Base-by-base conservation (phyloP, 1,284 basidiomycete species). In the Trichosporon sp. region DNA sequence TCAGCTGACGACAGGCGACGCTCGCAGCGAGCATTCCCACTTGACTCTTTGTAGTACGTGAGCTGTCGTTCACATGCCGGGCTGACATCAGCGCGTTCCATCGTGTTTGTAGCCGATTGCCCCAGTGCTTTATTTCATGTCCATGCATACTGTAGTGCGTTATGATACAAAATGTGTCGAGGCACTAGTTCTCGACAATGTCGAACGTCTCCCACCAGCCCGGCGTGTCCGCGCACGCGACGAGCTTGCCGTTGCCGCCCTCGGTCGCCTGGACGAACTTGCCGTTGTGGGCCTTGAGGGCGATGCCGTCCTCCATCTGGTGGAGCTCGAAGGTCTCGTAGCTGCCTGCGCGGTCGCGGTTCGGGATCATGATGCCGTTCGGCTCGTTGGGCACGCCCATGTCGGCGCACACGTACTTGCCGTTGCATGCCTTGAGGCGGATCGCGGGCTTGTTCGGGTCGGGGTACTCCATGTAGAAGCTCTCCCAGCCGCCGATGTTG, bases 131-230 rank as follows among this genome's bases (percentile, higher is more conserved):
- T 51, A 51, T 9, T 51, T 51, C 47, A 25, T 51, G 47, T 51
- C 47, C 47, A 51, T 51, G 47, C 47, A 51, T 51, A 51, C 12
- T 51, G 47, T 51, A 23, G 47, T 23, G 8, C 21, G 44, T 25
- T 51, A 9, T 51, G 2, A 13, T 51, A 51, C 47, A 51, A 51
- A 23, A 21, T 18, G 38, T 42, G 11, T 11, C 38, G 3, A 18
- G 15, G 27, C 42, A 18, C 66, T 68, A 65, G 5, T 29, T 51
- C 31, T 70, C 71, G 6, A 68, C 66, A 18, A 70, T 25, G 62
- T 65, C 68, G n/a, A 70, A 72, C 44, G 51, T 62, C 71, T 72
- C 71, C 71, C 71, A 72, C 71, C 68, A 72, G 1, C 71, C 68
- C 11, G 56, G 53, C 21, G 60, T 47, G 4, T 66, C 67, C 7